Conservation (phyloP, 805 yeast genomes). For the Groenewaldozyma salmanticensis region DNA sequence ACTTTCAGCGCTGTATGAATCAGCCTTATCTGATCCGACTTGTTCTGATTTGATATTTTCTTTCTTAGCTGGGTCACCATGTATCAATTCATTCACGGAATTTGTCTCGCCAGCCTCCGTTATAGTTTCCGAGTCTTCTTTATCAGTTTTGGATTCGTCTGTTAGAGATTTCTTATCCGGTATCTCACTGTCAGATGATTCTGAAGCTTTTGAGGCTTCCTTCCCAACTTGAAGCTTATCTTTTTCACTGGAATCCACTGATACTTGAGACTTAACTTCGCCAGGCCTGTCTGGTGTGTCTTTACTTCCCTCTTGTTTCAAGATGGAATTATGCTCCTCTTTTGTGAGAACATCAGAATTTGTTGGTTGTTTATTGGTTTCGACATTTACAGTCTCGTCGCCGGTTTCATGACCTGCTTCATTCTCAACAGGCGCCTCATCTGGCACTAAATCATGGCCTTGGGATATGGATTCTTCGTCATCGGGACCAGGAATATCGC, state of each 20-base stretch:
- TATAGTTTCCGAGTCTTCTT: neutral
- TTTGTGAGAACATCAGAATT: no score
- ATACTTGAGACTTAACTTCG: neutral
- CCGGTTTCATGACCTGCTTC: no score
- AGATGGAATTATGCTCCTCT: no score
- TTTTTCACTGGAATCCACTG: constrained; percentile 2
- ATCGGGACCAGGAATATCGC: no score
- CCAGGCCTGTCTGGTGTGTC: neutral
- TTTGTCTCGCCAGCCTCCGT: neutral
- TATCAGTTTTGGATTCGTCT: neutral
- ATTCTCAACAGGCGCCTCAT: no score
- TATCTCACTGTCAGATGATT: neutral
- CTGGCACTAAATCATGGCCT: no score
- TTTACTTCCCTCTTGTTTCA: neutral
- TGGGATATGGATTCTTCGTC: no score
- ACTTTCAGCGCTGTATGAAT: no score
- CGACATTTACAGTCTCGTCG: no score
- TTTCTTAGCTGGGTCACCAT: neutral
- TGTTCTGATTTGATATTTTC: no score
- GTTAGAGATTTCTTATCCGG: neutral
- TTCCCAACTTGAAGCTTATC: neutral
- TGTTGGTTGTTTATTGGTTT: neutral
- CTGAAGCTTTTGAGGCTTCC: neutral
- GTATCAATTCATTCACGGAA: neutral
- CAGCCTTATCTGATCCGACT: no score